Base-by-base conservation (phyloP, 2,329 filamentous ascomycete species). In the Aphanocladium album region DNA sequence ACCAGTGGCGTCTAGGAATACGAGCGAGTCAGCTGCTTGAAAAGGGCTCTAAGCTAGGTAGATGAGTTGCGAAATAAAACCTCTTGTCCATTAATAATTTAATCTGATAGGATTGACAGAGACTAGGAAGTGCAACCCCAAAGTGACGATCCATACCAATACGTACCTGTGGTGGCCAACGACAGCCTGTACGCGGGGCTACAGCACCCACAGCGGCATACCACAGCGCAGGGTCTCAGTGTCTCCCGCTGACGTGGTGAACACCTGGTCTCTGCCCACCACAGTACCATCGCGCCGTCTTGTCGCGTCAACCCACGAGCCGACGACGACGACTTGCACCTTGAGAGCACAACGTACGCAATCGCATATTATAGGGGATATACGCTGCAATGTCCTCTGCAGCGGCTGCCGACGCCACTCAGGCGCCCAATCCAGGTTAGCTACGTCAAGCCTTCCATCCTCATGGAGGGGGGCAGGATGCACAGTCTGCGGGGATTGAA, bases 341-440 rank as follows among this genome's bases (percentile, higher is more conserved):
- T 64, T 39, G 41, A 58, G 46, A 45, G 64, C 62, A 71, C 64
- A 66, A 33, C 47, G 16, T 21, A 45, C 51, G 14, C 16, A 14
- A 59, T 59, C 47, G 47, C 23, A 43, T 30, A 51, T 12, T 19
- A 50, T 43, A 43, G 46, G 46, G 56, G 14, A 60, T 3, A 25
- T 39, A 14, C 51, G 51, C 33, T 45, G 59, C 59, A 55, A 79
- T 79, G 77, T 77, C 77, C 60, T 77, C 77, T 60, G 68, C 71
- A 60, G 66, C 70, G 60, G 67, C 71, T 59, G 68, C 66, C 63
- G 72, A 75, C 65, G 68, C 74, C 58, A 69, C 68, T 54, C 72
- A 74, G 66, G 66, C 69, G 65, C 65, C 70, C 62, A 73, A 70
- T 71, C 68, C 72, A 67, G 71, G 74, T 76, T 63, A 65, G 74